Evolutionary conservation across 1,139 yeast species (phyloP).

Genomic region (Lodderomyces margitis): DNA sequence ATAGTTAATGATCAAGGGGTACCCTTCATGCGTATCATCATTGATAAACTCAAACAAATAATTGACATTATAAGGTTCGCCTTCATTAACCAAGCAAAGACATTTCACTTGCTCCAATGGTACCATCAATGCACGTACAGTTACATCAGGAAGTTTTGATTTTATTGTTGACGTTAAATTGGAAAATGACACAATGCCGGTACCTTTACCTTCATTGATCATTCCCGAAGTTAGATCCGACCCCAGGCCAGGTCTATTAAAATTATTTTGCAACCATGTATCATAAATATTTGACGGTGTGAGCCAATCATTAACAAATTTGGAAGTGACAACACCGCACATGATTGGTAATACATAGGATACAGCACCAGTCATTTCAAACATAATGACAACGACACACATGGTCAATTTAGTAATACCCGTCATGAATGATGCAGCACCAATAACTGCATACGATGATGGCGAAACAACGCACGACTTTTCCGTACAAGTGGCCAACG

Average conservation of each 20-base stretch:
- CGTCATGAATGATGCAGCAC: constrained; percentile 58
- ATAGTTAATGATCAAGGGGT: constrained; percentile 34
- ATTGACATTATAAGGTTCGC: constrained; percentile 20
- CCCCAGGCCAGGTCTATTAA: constrained; percentile 20
- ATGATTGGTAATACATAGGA: constrained; percentile 59
- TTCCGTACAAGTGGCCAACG: constrained; percentile 49
- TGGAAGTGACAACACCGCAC: constrained; percentile 55
- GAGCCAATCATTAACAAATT: constrained; percentile 49
- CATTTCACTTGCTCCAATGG: constrained; percentile 30
- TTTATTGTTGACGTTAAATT: constrained; percentile 30
- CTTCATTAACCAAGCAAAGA: constrained; percentile 28
- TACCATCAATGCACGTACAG: constrained; percentile 31
- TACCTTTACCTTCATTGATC: constrained; percentile 39
- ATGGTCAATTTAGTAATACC: constrained; percentile 57
- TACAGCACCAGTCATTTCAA: constrained; percentile 60
- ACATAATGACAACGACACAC: constrained; percentile 55
- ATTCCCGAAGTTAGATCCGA: constrained; percentile 4
- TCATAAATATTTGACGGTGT: constrained; percentile 51
- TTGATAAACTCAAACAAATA: constrained; percentile 21
- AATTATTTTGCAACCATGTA: constrained; percentile 34
- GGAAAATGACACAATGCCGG: constrained; percentile 38
- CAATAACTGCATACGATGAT: constrained; percentile 60
- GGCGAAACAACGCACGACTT: constrained; percentile 56
- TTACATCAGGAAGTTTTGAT: constrained; percentile 34
- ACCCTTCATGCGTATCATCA: constrained; percentile 44